Percentiles rank a stretch among this genome's conserved stretches.
These are phyloP conservation scores for Pascua sp. DNA, from an alignment of 1,284 basidiomycete species.

Conservation along the genomic window DNA sequence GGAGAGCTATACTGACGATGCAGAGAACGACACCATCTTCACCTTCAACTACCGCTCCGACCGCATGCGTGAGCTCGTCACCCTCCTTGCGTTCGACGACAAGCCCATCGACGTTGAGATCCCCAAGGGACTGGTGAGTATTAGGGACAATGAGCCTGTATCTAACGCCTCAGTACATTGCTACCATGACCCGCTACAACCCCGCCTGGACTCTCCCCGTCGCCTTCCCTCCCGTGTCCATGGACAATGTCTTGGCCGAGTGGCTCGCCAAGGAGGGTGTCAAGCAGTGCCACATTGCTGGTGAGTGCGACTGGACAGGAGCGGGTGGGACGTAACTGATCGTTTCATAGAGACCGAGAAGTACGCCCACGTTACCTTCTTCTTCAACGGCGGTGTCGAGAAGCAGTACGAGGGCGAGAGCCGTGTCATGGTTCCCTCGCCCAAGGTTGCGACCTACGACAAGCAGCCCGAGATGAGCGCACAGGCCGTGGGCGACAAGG, in stretches of 20 bases:
- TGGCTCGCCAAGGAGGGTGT: conserved; percentile 73
- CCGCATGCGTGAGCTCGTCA: conserved; percentile 80
- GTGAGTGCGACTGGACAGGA: conserved; percentile 44
- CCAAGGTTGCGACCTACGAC: conserved; percentile 86
- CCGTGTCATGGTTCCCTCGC: conserved; percentile 80
- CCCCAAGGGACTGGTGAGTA: conserved; percentile 71
- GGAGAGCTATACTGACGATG: conserved; percentile 10
- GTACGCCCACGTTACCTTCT: conserved; percentile 92
- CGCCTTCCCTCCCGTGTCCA: conserved; percentile 81
- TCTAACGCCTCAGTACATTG: conserved; percentile 60
- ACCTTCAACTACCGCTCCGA: conserved; percentile 95
- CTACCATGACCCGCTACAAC: conserved; percentile 92
- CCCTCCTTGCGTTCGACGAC: conserved; percentile 73
- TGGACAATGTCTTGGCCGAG: conserved; percentile 88
- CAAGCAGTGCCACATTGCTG: conserved; percentile 81
- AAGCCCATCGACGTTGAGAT: conserved; percentile 76
- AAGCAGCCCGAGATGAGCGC: conserved; percentile 81
- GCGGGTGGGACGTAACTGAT: not conserved
- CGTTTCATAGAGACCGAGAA: conserved; percentile 73
- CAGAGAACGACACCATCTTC: conserved; percentile 72
- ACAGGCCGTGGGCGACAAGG: conserved; percentile 79
- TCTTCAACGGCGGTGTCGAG: conserved; percentile 92
- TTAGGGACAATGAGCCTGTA: no score
- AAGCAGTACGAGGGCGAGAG: conserved; percentile 81
- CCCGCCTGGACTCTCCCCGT: conserved; percentile 77